Conservation (phyloP, 176 grass and related monocot species). For the Thinopyrum elongatum region DNA sequence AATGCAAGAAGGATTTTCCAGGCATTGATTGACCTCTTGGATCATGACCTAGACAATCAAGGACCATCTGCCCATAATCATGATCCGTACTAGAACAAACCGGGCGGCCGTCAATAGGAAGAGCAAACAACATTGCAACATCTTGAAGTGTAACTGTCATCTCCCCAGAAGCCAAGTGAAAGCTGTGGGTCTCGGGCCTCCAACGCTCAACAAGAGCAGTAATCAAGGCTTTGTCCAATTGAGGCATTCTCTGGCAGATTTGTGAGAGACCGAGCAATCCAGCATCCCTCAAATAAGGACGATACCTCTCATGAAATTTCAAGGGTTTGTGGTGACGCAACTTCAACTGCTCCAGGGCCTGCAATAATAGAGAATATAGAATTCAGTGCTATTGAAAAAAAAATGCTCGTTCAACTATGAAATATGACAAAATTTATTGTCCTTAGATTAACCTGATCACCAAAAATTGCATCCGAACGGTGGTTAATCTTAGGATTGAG, state of each 20-base stretch:
- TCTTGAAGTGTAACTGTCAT: constrained; percentile 60
- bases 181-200: constrained; percentile 65
- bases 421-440: constrained; percentile 4
- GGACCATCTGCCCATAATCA: constrained; percentile 54
- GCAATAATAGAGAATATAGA: constrained; percentile 2
- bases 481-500: constrained; percentile 61
- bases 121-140: constrained; percentile 54
- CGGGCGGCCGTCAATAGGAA: constrained; percentile 50
- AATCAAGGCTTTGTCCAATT: constrained; percentile 59
- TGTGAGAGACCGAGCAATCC: constrained; percentile 57
- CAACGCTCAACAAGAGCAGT: constrained; percentile 66
- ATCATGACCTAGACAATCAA: constrained; percentile 56
- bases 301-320: constrained; percentile 62
- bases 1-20: constrained; percentile 59
- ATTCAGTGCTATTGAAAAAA: neutral
- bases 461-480: constrained; percentile 57
- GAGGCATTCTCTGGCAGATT: constrained; percentile 62
- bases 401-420: neutral
- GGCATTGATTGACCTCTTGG: constrained; percentile 57
- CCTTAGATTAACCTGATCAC: constrained; percentile 45
- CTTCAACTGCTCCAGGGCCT: constrained; percentile 61
- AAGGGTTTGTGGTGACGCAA: constrained; percentile 62
- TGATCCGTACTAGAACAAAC: constrained; percentile 57
- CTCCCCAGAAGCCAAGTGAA: constrained; percentile 55
- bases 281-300: constrained; percentile 49